Conservation (phyloP, 2,329 filamentous ascomycete genomes). For the Aspergillus sp. region DNA sequence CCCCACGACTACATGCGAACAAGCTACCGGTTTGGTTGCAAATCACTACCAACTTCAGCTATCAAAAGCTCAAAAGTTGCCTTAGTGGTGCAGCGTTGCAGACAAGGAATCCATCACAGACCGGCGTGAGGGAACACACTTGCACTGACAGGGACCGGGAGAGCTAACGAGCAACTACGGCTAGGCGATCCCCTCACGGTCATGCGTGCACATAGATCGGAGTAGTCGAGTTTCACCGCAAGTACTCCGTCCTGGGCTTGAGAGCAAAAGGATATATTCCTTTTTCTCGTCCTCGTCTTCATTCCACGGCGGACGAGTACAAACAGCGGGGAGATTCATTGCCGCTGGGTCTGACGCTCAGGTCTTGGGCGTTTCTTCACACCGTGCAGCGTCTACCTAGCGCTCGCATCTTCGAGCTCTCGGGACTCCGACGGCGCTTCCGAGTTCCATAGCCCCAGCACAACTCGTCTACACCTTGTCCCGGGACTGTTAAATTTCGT, state of each 20-base stretch:
- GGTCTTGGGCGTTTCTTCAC: conserved; percentile 7
- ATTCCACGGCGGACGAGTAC: neutral
- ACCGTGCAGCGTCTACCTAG: conserved; percentile 3
- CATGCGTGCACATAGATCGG: conserved; percentile 34
- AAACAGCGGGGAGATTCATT: conserved; percentile 8
- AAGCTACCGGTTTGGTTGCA: conserved; percentile 9
- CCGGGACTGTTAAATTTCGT: conserved; percentile 11
- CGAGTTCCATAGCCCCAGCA: conserved; percentile 4
- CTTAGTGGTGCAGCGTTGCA: neutral
- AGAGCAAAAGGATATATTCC: conserved; percentile 13
- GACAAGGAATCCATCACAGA: conserved; percentile 3
- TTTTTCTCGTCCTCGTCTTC: neutral
- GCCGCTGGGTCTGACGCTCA: conserved; percentile 10
- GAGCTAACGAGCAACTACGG: conserved; percentile 5
- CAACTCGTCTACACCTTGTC: conserved; percentile 6
- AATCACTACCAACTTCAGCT: conserved; percentile 5
- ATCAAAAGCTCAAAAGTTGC: conserved; percentile 3
- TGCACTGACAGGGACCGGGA: conserved; percentile 12
- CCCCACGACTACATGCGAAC: neutral
- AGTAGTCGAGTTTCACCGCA: conserved; percentile 23
- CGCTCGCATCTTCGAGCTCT: conserved; percentile 1
- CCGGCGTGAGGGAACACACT: neutral
- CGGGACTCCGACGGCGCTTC: conserved; percentile 12
- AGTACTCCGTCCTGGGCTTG: conserved; percentile 6
- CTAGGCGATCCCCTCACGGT: conserved; percentile 27